Base-by-base conservation (phyloP, 140 eudicot genomes). In the Oenanthe javanica region DNA sequence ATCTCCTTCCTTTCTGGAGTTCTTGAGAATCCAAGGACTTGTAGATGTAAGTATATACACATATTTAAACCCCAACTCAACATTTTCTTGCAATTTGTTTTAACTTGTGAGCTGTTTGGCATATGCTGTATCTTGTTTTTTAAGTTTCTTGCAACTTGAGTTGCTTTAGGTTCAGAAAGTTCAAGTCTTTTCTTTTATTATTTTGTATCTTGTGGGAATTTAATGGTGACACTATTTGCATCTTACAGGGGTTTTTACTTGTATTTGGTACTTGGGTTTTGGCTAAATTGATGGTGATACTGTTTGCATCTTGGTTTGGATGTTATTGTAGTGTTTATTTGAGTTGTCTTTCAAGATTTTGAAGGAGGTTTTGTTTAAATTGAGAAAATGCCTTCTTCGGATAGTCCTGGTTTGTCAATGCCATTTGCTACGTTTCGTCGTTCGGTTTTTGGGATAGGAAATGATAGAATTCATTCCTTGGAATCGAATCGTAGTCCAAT, bases 401-500 rank as follows among this genome's bases (percentile, higher is more conserved):
- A 85, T 80, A 82, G 76, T 82, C 83, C 50, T 4, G 86, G 86
- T 14, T 84, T 91, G 10, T 16, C 86, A 4, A 77, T 83, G 76
- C 87, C 96, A 0, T 90, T 90, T 47, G 86, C 88, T 16, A 83
- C 91, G 46, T 89, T 92, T 85, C 91, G 97, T 9, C 90, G 97
- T 16, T 82, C 96, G 2, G 75, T 89, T 72, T 63, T 90, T 67
- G 85, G 90, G 21, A 52, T 90, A 38, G 87, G 93, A 48, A 81
- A 31, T 76, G 96, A 89, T 82, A 93, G 86, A 51, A 76, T 90
- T 77, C 92, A 90, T 77, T 86, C 91, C 3, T 84, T 86, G 81
- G 96, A 87, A 51, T 74, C 83, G 11, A 82, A 74, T 59, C 82
- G 81, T 49, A 88, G 83, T 66, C 78, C 87, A 1, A 75, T 71